phyloP scores from a whole-genome alignment of 2,329 filamentous ascomycete species.

The Pyrenophora tritici-repentis region DNA sequence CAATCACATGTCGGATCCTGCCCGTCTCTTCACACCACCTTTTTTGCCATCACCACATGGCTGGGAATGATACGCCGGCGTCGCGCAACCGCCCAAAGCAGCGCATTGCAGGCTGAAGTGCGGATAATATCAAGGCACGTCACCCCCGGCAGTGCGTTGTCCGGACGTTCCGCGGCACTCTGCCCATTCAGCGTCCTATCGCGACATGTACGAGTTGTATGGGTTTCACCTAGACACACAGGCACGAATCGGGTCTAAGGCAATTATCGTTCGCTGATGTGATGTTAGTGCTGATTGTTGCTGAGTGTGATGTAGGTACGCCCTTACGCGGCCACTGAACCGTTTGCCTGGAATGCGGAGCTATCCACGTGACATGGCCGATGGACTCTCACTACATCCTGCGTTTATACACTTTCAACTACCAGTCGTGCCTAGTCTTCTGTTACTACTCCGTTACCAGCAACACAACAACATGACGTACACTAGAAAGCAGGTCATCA shows the following conservation, averaged over 20 bases:
- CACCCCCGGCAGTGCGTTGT: slow-evolving; percentile 1
- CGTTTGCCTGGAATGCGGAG: slow-evolving; percentile 9
- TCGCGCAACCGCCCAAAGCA: slow-evolving; percentile 1
- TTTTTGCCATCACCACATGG: slow-evolving; percentile 17
- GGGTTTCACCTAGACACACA: not conserved
- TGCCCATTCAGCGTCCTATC: not conserved
- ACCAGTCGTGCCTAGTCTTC: not conserved
- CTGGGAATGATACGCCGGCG: slow-evolving; percentile 19
- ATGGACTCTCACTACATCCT: too few species aligned
- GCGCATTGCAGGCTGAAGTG: not conserved
- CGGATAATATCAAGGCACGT: not conserved
- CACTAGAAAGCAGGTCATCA: slow-evolving; percentile 48
- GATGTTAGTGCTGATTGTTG: not conserved
- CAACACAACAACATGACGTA: slow-evolving; percentile 33
- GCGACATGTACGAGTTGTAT: not conserved
- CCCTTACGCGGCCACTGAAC: slow-evolving; percentile 7
- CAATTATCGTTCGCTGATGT: not conserved
- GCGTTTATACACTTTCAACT: not conserved
- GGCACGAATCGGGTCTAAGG: slow-evolving; percentile 1
- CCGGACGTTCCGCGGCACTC: not conserved
- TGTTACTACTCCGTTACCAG: too few species aligned
- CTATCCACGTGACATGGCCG: not conserved
- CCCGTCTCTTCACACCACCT: slow-evolving; percentile 18
- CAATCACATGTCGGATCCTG: slow-evolving; percentile 17
- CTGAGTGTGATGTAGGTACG: not conserved